A percentile compares a stretch with the other conserved stretches of the same genome.
phyloP scores from a whole-genome alignment of 163 green algal genomes.

The Scenedesmus sp. region DNA sequence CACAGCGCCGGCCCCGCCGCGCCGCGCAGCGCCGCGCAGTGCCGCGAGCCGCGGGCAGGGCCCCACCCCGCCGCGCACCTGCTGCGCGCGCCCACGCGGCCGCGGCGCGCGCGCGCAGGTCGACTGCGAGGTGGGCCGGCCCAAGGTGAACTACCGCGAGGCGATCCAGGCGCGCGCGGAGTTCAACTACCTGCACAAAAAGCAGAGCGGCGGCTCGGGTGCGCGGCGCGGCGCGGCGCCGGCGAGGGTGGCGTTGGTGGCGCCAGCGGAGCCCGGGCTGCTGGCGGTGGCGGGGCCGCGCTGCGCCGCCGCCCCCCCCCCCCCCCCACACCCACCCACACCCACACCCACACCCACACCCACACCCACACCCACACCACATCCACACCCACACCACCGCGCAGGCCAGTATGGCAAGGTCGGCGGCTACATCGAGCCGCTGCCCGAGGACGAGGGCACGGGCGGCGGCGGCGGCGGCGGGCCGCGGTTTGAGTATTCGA shows the following conservation, averaged over 20 bases:
- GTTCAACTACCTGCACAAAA: constrained; percentile 99
- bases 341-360: too few species aligned
- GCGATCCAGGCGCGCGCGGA: constrained; percentile 81
- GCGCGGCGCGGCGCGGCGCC: constrained; percentile 63
- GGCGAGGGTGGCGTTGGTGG: not conserved
- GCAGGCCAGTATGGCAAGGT: constrained; percentile 64
- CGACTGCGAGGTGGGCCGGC: constrained; percentile 84
- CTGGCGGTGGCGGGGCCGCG: not conserved
- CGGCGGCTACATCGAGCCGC: constrained; percentile 91
- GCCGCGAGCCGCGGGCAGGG: too few species aligned
- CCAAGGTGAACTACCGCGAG: constrained; percentile 96
- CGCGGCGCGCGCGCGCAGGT: constrained; percentile 58
- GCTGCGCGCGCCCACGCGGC: too few species aligned
- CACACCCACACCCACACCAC: too few species aligned
- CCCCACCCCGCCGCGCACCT: too few species aligned
- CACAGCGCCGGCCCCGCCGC: not conserved
- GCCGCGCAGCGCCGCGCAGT: too few species aligned
- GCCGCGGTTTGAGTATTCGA: constrained; percentile 87
- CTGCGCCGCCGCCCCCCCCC: not conserved
- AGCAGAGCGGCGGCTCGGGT: constrained; percentile 90
- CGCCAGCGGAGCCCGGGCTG: too few species aligned
- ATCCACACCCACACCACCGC: too few species aligned
- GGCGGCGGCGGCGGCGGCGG: constrained; percentile 22
- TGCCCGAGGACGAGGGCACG: constrained; percentile 63
- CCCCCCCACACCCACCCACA: too few species aligned